Conservation (phyloP, 129 eudicot species). For the Glebionis coronaria region DNA sequence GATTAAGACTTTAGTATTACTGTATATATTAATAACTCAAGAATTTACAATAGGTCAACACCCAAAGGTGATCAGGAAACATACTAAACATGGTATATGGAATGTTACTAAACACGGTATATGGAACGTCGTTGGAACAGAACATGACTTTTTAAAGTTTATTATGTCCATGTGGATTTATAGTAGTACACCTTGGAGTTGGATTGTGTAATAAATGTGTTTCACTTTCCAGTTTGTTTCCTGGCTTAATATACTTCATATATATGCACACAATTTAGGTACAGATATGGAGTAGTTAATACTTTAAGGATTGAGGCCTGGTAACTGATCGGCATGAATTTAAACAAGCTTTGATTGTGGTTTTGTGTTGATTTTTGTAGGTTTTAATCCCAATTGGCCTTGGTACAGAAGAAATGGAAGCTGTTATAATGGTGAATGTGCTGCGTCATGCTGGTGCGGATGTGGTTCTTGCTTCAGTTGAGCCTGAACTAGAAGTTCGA, state of each 20-base stretch:
- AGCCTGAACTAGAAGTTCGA: constrained; percentile 75
- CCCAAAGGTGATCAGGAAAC: background rate
- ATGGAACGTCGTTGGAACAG: background rate
- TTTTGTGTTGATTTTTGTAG: constrained; percentile 30
- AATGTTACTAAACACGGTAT: background rate
- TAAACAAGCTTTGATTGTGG: background rate
- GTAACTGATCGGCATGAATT: background rate
- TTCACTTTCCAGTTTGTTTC: too few relatives aligned
- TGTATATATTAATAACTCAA: too few relatives aligned
- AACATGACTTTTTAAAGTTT: too few relatives aligned
- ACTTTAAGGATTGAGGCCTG: constrained; percentile 10
- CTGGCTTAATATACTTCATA: too few relatives aligned
- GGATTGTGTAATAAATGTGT: too few relatives aligned
- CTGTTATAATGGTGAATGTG: constrained; percentile 73
- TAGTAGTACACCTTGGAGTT: too few relatives aligned
- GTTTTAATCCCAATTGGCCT: constrained; percentile 88
- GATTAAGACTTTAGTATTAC: too few relatives aligned
- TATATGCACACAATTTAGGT: too few relatives aligned
- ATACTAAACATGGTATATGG: background rate
- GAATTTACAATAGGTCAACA: too few relatives aligned
- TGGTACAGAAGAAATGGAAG: constrained; percentile 98
- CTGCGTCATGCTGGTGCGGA: constrained; percentile 83
- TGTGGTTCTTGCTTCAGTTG: constrained; percentile 88
- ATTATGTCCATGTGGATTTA: too few relatives aligned
- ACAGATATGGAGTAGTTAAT: background rate